Conservation (phyloP, 2,329 filamentous ascomycete species). For the Venturia effusa region DNA sequence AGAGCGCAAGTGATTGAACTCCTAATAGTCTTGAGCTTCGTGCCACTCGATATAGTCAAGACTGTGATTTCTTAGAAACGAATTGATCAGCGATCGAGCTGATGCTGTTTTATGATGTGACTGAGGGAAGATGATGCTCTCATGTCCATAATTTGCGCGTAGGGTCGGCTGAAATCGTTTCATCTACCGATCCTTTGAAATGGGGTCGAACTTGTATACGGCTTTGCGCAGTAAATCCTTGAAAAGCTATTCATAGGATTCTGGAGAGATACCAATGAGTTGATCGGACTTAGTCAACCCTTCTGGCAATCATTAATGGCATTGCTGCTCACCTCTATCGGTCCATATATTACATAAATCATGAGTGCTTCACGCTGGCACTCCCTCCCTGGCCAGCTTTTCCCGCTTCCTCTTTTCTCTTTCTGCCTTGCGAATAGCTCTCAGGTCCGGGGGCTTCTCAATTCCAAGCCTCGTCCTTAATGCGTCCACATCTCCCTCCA, state of each 20-base stretch:
- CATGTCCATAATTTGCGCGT: not conserved
- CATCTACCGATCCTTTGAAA: not conserved
- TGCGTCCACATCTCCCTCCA: slow-evolving; percentile 72
- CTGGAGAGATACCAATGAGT: not conserved
- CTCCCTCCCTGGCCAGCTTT: not conserved
- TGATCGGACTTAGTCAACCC: not conserved
- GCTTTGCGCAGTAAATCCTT: no score
- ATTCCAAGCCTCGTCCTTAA: slow-evolving; percentile 68
- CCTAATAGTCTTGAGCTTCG: no score
- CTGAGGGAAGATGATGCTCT: not conserved
- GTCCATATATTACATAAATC: not conserved
- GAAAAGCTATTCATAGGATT: no score
- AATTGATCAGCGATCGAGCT: not conserved
- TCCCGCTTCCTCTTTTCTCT: slow-evolving; percentile 52
- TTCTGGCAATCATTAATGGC: not conserved
- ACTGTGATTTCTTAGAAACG: not conserved
- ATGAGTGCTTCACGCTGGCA: not conserved
- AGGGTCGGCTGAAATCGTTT: not conserved
- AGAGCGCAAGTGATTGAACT: no score
- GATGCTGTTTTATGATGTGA: not conserved
- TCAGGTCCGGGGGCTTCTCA: slow-evolving; percentile 78
- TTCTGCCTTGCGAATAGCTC: slow-evolving; percentile 61
- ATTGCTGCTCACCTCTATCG: not conserved
- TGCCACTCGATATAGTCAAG: no score
- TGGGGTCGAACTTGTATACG: not conserved